Base-by-base conservation (phyloP, 2,329 filamentous ascomycete genomes). In the Pseudogymnoascus sp. region DNA sequence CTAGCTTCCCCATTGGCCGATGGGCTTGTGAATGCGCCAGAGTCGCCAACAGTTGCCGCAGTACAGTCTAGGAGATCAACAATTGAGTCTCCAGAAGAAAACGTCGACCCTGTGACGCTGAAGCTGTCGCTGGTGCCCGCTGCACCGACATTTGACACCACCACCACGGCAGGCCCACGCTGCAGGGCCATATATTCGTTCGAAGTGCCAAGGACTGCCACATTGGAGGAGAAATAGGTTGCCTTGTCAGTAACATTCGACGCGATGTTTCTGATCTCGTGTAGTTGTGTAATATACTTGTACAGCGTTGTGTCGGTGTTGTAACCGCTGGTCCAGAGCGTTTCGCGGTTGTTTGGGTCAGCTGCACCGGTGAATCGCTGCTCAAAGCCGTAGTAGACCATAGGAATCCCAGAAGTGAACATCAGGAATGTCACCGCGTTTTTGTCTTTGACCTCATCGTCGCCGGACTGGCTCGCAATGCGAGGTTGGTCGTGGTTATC, bases 341-440 rank as follows among this genome's bases (percentile, higher is more conserved):
- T 77, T 65, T 79, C 78, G 11, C 77, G 76, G 64, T 79, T 79
- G 23, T 68, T 12, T 1, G 77, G 77, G 41, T 76, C 76, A n/a
- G 43, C 65, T 3, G 59, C 64, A 21, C 76, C 76, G 9, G 71
- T 67, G 68, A 77, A 78, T 67, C 78, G 75, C 64, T 83, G 80
- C 68, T 83, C 81, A 66, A 81, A 78, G 12, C 81, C 80, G 63
- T 80, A 75, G 67, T 83, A 83, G 37, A 82, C 62, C 65, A 82
- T 79, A 0, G 81, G 80, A 40, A 83, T 79, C n/a, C 81, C 81
- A 65, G 81, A 76, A 7, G 72, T 70, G 37, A 83, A 74, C 58
- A 83, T 75, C 5, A 74, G 79, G 67, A 76, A 82, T 5, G 77
- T 74, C 37, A 81, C 69, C 25, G 78, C 71, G 65, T 81, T 82